Conservation (phyloP, 805 yeast species). For the Cyberlindnera veronae region DNA sequence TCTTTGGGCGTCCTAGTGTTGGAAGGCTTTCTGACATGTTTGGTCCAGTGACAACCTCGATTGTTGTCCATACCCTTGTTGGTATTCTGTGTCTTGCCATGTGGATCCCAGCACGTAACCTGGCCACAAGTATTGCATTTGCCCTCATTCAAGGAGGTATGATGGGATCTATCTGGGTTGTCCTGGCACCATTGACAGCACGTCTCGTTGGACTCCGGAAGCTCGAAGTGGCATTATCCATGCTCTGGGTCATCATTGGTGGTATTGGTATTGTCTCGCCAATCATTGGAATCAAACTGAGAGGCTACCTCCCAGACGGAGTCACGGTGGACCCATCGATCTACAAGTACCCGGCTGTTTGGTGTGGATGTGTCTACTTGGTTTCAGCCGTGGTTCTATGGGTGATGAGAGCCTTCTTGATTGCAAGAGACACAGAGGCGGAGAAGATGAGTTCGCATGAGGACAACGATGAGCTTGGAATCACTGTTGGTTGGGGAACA, state of each 20-base stretch:
- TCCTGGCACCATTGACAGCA: constrained; percentile 48
- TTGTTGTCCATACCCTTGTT: constrained; percentile 36
- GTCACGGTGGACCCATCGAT: constrained; percentile 38
- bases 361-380: constrained; percentile 54
- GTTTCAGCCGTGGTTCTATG: constrained; percentile 41
- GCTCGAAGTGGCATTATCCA: constrained; percentile 45
- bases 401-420: constrained; percentile 51
- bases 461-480: constrained; percentile 28
- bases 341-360: constrained; percentile 51
- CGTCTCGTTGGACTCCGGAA: constrained; percentile 52
- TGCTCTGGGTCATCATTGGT: constrained; percentile 54
- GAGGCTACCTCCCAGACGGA: constrained; percentile 30
- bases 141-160: constrained; percentile 50
- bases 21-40: constrained; percentile 48
- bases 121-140: constrained; percentile 51
- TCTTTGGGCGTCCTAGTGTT: constrained; percentile 51
- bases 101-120: constrained; percentile 58
- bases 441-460: constrained; percentile 24
- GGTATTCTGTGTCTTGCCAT: constrained; percentile 42
- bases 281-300: constrained; percentile 53
- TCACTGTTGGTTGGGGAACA: constrained; percentile 15
- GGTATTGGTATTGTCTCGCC: constrained; percentile 53
- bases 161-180: constrained; percentile 63
- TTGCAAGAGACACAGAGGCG: constrained; percentile 43
- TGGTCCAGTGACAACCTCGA: constrained; percentile 50